These are phyloP conservation scores for Saturnispora gosingensis DNA, from an alignment of 805 yeast species.

Conservation along the genomic window DNA sequence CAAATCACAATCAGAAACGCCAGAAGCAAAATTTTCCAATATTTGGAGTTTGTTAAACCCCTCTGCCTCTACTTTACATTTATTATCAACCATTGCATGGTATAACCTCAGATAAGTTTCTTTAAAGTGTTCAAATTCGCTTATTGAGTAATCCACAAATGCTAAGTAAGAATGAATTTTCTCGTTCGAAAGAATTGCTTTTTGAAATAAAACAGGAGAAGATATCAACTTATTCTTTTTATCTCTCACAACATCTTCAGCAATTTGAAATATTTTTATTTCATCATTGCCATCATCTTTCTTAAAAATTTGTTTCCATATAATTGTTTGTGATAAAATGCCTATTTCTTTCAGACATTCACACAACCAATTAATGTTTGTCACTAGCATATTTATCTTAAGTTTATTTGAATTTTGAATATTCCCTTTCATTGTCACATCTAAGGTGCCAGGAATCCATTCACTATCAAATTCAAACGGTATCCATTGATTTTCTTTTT, in stretches of 20 bases:
- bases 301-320: neutral
- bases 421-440: slow-evolving; percentile 17
- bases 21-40: neutral
- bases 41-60: slow-evolving; percentile 7
- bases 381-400: slow-evolving; percentile 38
- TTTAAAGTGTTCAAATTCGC: slow-evolving; percentile 32
- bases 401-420: slow-evolving; percentile 32
- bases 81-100: slow-evolving; percentile 14
- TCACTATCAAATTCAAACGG: slow-evolving; percentile 22
- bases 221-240: neutral
- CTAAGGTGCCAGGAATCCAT: slow-evolving; percentile 20
- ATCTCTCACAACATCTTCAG: neutral
- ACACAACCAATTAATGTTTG: slow-evolving; percentile 41
- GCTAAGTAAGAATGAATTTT: slow-evolving; percentile 36
- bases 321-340: slow-evolving; percentile 5
- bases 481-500: slow-evolving; percentile 28
- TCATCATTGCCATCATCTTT: neutral
- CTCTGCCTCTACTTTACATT: slow-evolving; percentile 29
- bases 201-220: neutral
- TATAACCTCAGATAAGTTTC: slow-evolving; percentile 27
- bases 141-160: slow-evolving; percentile 38
- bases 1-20: neutral
- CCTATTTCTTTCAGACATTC: slow-evolving; percentile 27
- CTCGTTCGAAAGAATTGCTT: slow-evolving; percentile 24
- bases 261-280: neutral